Conservation (phyloP, 306 rosid species). For the Begonia fuchsioides region DNA sequence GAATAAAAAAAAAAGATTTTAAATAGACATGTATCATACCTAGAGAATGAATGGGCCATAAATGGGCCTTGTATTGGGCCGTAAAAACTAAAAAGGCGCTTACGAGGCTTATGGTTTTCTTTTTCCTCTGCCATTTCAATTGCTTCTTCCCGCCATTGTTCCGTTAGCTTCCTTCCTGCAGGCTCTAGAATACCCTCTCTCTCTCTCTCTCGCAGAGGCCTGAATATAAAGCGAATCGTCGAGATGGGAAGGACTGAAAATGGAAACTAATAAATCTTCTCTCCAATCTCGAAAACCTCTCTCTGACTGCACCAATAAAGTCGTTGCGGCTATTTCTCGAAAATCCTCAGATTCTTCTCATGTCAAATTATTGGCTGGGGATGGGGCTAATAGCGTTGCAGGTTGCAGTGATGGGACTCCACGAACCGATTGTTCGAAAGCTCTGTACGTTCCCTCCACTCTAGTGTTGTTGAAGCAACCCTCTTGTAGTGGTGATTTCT, state of each 20-base stretch:
- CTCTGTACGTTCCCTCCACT: neutral
- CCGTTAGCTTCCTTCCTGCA: neutral
- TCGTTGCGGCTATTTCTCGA: slow-evolving; percentile 6
- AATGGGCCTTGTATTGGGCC: no score
- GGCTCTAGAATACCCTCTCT: no score
- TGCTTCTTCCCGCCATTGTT: neutral
- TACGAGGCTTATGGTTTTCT: no score
- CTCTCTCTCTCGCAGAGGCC: neutral
- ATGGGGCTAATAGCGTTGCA: neutral
- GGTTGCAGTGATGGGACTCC: neutral
- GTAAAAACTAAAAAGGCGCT: no score
- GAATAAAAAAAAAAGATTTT: no score
- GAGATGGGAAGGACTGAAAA: slow-evolving; percentile 10
- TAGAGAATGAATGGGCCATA: no score
- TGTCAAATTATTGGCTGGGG: slow-evolving; percentile 2
- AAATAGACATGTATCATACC: no score
- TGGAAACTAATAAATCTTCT: slow-evolving; percentile 26
- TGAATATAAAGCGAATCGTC: neutral
- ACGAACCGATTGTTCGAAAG: neutral
- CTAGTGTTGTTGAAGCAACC: no score
- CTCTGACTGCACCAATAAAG: slow-evolving; percentile 41
- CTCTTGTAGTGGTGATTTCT: no score
- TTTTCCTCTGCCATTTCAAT: slow-evolving; percentile 1
- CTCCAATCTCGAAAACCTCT: slow-evolving; percentile 34
- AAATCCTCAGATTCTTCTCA: slow-evolving; percentile 18